These are phyloP conservation scores for Pseudoneurospora amorphoporcata DNA, from an alignment of 495 filamentous ascomycete genomes.

Conservation along the genomic window DNA sequence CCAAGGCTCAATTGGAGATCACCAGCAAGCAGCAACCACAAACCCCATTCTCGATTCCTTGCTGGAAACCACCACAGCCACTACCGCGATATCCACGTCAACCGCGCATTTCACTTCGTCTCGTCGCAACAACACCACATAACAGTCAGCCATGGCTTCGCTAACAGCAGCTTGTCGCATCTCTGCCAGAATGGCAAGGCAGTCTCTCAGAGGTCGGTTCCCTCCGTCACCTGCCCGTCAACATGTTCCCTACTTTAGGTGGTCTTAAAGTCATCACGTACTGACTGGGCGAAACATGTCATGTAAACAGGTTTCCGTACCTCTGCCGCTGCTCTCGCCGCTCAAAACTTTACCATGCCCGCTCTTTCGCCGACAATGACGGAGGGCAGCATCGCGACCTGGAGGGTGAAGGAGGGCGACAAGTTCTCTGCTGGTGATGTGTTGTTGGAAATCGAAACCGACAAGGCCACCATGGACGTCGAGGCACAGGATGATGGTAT, in stretches of 20 bases:
- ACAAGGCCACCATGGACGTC: constrained; percentile 87
- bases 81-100: not conserved
- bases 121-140: not conserved
- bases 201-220: constrained; percentile 38
- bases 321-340: constrained; percentile 47
- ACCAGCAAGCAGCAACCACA: not conserved
- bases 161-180: constrained; percentile 38
- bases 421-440: constrained; percentile 69
- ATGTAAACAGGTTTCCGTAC: constrained; percentile 48
- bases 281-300: not conserved
- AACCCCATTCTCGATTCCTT: not conserved
- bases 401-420: constrained; percentile 72
- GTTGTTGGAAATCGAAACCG: constrained; percentile 76
- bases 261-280: not conserved
- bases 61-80: not conserved
- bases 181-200: constrained; percentile 37
- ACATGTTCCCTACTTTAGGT: not conserved
- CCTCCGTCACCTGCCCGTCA: constrained; percentile 1
- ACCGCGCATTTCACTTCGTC: not conserved
- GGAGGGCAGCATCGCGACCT: constrained; percentile 67
- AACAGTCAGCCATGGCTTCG: constrained; percentile 37
- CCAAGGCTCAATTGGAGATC: not conserved
- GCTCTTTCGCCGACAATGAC: constrained; percentile 84
- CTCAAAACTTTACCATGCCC: constrained; percentile 75
- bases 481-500: constrained; percentile 77